Percentiles rank a stretch among this genome's conserved stretches.
These are phyloP conservation scores for Syzygium malaccense DNA, from an alignment of 441 rosid species.

Conservation along the genomic window DNA sequence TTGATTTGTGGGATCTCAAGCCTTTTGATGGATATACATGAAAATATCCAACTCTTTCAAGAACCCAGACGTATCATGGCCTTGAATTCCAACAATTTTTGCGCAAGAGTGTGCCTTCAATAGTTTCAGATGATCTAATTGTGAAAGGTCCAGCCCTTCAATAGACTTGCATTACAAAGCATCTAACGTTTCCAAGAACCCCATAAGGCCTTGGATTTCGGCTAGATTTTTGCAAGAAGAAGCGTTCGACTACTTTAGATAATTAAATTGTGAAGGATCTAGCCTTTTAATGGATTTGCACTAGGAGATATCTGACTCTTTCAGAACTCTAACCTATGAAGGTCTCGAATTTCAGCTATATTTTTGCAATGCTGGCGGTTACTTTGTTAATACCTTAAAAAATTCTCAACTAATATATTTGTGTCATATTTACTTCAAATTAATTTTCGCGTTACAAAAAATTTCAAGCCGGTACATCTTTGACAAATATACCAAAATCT, in stretches of 20 bases:
- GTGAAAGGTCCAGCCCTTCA: background rate
- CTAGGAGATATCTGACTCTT: no score
- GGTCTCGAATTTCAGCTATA: no score
- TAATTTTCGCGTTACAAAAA: no score
- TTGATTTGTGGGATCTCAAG: background rate
- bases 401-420: no score
- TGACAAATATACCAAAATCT: no score
- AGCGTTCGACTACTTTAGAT: background rate
- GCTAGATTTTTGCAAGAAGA: background rate
- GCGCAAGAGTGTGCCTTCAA: background rate
- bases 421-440: no score
- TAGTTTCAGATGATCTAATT: background rate
- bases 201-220: accelerated
- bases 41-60: background rate
- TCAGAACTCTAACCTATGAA: no score
- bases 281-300: background rate
- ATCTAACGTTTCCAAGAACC: background rate
- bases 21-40: background rate
- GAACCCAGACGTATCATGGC: accelerated
- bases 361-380: accelerated
- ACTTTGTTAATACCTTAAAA: no score
- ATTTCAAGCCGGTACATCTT: no score
- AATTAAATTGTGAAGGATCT: background rate
- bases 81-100: background rate
- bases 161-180: no score